Evolutionary conservation across 192 early-diverging fungal species (phyloP), one percentile per base, ranked within the genome.

Genomic region (Mortierella antarctica): DNA sequence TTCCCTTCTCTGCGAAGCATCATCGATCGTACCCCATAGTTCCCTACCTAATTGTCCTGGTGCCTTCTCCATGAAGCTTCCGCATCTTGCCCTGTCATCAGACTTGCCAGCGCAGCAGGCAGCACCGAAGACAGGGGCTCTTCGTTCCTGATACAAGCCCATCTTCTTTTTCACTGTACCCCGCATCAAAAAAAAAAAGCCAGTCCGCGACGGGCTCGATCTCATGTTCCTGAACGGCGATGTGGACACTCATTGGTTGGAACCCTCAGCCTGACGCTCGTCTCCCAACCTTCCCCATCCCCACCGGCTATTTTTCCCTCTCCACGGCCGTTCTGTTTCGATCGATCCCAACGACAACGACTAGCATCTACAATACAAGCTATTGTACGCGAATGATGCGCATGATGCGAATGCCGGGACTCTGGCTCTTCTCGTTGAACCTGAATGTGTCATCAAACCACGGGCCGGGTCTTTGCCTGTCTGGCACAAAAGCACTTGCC

Each of bases 191-290:
- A 31, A 31, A 31, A 31, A 31, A 31, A 31, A 31, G 3, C 31
- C 31, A 31, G 31, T 31, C 31, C 31, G 31, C 31, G 31, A 31
- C 31, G 62, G 58, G 45, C 57, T 48, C 55, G 71, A 64, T 63
- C 61, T 70, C 49, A 23, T 42, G 31, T 39, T 54, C 39, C 47
- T 56, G 4, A 6, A 48, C 39, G 45, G 54, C 53, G 70, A 62
- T 72, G 60, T 72, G 44, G n/a, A 63, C 44, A 72, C 8, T 18
- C 45, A 72, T 72, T 72, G 70, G 70, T 54, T 72, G 53, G 40
- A 72, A n/a, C 62, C 41, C 49, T 7, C 62, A 41, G 5, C 57
- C 9, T 42, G 40, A 10, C 47, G 4, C 41, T 62, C 20, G 6
- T 59, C 59, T 62, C 14, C 0, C 41, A 18, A 47, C 45, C 5